phyloP scores from a whole-genome alignment of 1,284 basidiomycete species.

The Cryptococcus maquisensis region DNA sequence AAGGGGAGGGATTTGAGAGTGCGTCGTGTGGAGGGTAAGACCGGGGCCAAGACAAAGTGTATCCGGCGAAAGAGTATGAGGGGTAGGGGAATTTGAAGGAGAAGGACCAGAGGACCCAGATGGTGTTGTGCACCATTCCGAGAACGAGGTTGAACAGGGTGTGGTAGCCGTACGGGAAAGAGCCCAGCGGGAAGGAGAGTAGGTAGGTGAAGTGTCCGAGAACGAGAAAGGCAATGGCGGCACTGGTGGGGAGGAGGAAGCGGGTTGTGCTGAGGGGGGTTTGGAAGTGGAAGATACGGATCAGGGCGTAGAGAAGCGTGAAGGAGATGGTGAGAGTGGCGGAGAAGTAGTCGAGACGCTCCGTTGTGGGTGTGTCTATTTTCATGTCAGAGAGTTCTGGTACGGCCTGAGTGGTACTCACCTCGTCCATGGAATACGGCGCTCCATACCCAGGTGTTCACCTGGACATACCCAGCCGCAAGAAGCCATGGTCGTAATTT shows the following conservation, averaged over 20 bases:
- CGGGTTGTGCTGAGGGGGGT: constrained; percentile 21
- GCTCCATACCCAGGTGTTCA: constrained; percentile 93
- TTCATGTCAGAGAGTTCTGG: neutral
- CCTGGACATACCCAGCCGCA: constrained; percentile 65
- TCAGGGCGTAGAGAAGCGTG: constrained; percentile 66
- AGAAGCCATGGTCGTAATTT: constrained; percentile 69
- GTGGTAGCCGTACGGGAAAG: constrained; percentile 96
- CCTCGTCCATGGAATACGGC: constrained; percentile 88
- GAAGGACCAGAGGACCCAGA: constrained; percentile 79
- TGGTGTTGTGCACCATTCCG: constrained; percentile 62
- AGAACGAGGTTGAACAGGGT: constrained; percentile 77
- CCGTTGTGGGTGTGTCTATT: constrained; percentile 74
- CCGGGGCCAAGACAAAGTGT: constrained; percentile 18
- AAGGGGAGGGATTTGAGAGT: constrained; percentile 35
- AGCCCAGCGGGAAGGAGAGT: constrained; percentile 58
- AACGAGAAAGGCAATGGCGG: constrained; percentile 24
- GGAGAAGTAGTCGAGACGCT: constrained; percentile 92
- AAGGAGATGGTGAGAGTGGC: constrained; percentile 77
- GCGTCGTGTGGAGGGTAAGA: constrained; percentile 36
- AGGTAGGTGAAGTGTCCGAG: constrained; percentile 45
- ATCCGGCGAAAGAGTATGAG: constrained; percentile 12
- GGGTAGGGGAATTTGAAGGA: constrained; percentile 39
- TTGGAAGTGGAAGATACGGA: constrained; percentile 69
- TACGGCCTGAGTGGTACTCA: constrained; percentile 46
- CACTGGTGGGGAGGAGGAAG: constrained; percentile 20